Evolutionary conservation across 2,329 filamentous ascomycete genomes (phyloP), one percentile per base, ranked within the genome.

Genomic region (Penicillium sclerotiorum): DNA sequence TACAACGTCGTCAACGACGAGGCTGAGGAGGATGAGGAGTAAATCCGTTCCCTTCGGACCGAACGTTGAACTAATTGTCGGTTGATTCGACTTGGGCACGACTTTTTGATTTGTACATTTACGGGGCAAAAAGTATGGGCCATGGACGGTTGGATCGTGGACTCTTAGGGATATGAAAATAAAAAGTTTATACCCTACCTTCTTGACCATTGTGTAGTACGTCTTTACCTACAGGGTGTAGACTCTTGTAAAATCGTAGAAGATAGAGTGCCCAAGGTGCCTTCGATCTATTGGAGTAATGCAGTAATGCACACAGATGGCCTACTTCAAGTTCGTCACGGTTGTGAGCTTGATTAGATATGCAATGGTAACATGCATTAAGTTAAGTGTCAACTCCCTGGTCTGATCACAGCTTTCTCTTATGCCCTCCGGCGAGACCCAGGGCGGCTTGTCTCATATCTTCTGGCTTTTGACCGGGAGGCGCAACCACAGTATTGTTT

Each of bases 1-100:
- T 99, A 95, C 91, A 99, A 99, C 85, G 92, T 99, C 74, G 93
- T 96, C 72, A 94, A 95, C 79, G 94, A 99, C 77, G 93, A 92
- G 76, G 92, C 84, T 68, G 94, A 97, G 66, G 94, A 99, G 73
- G 94, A 99, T 75, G 94, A 99, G 73, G 94, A 99, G 79, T 99
- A 96, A 84, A 86, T 68, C 22, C 67, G 50, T 50, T 57, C 45
- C 45, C 50, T 45, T 38, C 44, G 41, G 44, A 55, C 48, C 48
- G 47, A 46, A 47, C 17, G 35, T 43, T 44, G 42, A 46, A 49
- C 47, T 53, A 32, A 33, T 36, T 38, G 47, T 52, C 45, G 40
- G 52, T 43, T 53, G 48, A 53, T 57, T 51, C 39, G 47, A 39
- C 41, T 39, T 51, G 56, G 39, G 47, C 36, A 8, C 49, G 42